phyloP scores from a whole-genome alignment of 1,284 basidiomycete genomes.

The Macrocybe sp. region DNA sequence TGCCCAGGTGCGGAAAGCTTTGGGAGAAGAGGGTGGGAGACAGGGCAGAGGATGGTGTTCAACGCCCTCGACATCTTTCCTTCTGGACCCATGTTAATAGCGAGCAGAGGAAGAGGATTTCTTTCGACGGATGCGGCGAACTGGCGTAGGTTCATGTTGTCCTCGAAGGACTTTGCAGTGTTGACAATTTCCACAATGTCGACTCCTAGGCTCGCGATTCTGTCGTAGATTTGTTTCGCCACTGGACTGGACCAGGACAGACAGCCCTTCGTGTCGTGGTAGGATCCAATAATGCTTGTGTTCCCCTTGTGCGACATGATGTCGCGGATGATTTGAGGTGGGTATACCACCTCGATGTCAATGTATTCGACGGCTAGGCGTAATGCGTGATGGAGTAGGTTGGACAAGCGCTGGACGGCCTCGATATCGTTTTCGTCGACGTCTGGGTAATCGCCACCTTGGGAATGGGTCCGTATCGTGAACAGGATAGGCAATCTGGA shows the following conservation, averaged over 20 bases:
- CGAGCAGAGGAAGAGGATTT: constrained; percentile 14
- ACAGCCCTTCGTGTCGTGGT: constrained; percentile 12
- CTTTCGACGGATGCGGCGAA: constrained; percentile 14
- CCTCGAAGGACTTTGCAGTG: constrained; percentile 15
- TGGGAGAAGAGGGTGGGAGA: constrained; percentile 15
- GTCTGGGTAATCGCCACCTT: constrained; percentile 17
- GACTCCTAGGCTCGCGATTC: constrained; percentile 15
- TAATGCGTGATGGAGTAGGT: constrained; percentile 15
- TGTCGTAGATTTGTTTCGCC: constrained; percentile 15
- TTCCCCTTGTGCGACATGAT: constrained; percentile 15
- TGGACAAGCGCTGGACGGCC: constrained; percentile 8
- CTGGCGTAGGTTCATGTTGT: constrained; percentile 17
- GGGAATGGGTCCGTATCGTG: constrained; percentile 14
- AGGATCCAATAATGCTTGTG: constrained; percentile 16
- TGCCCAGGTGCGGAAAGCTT: constrained; percentile 12
- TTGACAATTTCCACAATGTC: constrained; percentile 16
- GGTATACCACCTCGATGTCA: constrained; percentile 15
- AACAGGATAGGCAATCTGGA: constrained; percentile 19
- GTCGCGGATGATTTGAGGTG: constrained; percentile 8
- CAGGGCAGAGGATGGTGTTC: constrained; percentile 15
- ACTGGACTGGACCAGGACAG: constrained; percentile 15
- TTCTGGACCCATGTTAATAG: constrained; percentile 16
- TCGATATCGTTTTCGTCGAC: constrained; percentile 8
- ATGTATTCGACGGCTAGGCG: constrained; percentile 21
- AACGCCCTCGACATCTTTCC: constrained; percentile 19